A percentile compares a stretch with the other conserved stretches of the same genome.
These are phyloP conservation scores for Quercus mongolica DNA, from an alignment of 306 rosid genomes.

Conservation along the genomic window DNA sequence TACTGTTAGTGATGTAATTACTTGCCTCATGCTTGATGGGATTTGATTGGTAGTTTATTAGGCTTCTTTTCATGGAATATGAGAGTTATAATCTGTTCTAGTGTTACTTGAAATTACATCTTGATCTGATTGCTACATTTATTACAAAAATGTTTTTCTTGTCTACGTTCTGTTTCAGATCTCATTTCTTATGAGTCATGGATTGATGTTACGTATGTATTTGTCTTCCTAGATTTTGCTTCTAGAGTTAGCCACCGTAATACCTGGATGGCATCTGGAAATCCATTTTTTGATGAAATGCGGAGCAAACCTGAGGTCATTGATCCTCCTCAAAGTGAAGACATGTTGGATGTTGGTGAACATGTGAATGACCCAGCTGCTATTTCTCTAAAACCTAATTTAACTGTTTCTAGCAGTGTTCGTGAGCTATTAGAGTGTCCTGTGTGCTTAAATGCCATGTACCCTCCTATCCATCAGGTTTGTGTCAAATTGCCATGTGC, in stretches of 20 bases:
- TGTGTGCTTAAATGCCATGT: constrained; percentile 90
- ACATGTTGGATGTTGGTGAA: constrained; percentile 55
- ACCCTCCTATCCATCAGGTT: constrained; percentile 98
- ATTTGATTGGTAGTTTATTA: no score
- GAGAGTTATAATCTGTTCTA: neutral
- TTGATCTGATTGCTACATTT: neutral
- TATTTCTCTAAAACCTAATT: constrained; percentile 48
- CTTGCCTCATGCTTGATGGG: no score
- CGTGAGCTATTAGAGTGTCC: constrained; percentile 96
- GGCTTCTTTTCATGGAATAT: no score
- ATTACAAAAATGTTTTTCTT: neutral
- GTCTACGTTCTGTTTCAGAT: neutral
- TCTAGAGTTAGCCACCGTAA: constrained; percentile 23
- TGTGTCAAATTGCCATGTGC: neutral
- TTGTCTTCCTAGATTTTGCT: neutral
- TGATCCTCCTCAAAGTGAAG: constrained; percentile 78
- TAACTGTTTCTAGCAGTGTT: constrained; percentile 74
- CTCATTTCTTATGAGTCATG: neutral
- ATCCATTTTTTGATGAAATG: constrained; percentile 64
- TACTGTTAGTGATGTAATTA: neutral
- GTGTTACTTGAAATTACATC: neutral
- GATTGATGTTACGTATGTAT: constrained; percentile 9
- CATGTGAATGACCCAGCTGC: constrained; percentile 53
- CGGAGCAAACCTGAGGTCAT: constrained; percentile 66
- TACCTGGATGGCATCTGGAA: constrained; percentile 59